Conservation (phyloP, 495 filamentous ascomycete species). For the Aspergillus conjunctus region DNA sequence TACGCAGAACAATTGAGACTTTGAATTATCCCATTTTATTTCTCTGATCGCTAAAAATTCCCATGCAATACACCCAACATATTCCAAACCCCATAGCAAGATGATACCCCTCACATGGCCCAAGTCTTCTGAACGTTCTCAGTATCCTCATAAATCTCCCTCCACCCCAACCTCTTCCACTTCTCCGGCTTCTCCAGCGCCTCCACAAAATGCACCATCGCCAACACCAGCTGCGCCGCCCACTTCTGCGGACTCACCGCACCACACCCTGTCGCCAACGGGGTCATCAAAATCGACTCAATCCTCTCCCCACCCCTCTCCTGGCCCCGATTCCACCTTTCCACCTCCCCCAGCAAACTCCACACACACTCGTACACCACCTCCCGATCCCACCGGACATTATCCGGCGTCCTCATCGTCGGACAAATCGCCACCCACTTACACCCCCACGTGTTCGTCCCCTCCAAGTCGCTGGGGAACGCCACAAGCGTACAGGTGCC, state of each 20-base stretch:
- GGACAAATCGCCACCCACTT: conserved; percentile 53
- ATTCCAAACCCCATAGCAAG: no score
- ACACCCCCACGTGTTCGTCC: conserved; percentile 38
- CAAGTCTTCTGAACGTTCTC: conserved; percentile 34
- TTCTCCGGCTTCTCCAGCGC: conserved; percentile 37
- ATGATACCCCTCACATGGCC: conserved; percentile 6
- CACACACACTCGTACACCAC: conserved; percentile 57
- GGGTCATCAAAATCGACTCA: conserved; percentile 48
- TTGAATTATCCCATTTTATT: no score
- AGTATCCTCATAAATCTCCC: conserved; percentile 27
- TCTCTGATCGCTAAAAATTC: no score
- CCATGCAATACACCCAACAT: no score
- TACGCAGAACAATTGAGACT: no score
- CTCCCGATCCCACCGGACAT: conserved; percentile 52
- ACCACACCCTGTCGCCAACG: conserved; percentile 50
- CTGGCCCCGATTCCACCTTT: conserved; percentile 42
- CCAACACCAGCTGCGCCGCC: conserved; percentile 52
- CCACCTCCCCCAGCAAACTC: conserved; percentile 50
- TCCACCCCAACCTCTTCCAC: conserved; percentile 40
- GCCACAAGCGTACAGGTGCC: conserved; percentile 50
- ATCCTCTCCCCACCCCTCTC: conserved; percentile 31
- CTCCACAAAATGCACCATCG: conserved; percentile 51
- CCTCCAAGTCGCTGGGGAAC: conserved; percentile 35
- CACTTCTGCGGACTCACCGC: conserved; percentile 46
- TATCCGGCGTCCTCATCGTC: conserved; percentile 48